Percentiles rank a stretch among this genome's conserved stretches.
Conservation (phyloP, 257 asterid genomes). For the Solanum tacnaense region DNA sequence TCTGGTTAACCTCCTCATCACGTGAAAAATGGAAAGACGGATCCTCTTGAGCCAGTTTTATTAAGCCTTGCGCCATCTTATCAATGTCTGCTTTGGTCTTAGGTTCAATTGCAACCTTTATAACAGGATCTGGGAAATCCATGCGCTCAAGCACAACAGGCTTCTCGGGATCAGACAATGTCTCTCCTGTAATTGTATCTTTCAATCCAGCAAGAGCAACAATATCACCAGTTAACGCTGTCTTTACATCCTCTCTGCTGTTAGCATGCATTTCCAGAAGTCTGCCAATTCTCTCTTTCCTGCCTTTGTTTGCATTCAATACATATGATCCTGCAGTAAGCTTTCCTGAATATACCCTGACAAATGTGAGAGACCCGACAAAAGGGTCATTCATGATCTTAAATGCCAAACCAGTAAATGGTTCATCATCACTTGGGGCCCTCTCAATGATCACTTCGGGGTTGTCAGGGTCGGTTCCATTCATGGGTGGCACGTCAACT, state of each 20-base stretch:
- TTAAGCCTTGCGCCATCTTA: constrained; percentile 80
- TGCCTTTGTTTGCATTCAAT: constrained; percentile 81
- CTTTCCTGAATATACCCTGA: constrained; percentile 79
- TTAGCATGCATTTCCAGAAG: constrained; percentile 95
- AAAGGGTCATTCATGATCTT: constrained; percentile 91
- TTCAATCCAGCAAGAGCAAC: constrained; percentile 94
- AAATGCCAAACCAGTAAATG: constrained; percentile 91
- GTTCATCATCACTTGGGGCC: constrained; percentile 48
- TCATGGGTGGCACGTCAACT: constrained; percentile 74
- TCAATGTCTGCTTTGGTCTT: constrained; percentile 94
- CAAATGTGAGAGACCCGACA: constrained; percentile 91
- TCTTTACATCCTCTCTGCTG: constrained; percentile 84
- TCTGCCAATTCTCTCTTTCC: constrained; percentile 88
- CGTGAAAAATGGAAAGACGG: constrained; percentile 96
- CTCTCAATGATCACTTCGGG: constrained; percentile 55
- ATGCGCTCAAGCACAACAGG: constrained; percentile 85
- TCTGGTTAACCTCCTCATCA: constrained; percentile 88
- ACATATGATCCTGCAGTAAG: constrained; percentile 83
- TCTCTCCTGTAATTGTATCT: constrained; percentile 93
- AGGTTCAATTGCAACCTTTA: constrained; percentile 96
- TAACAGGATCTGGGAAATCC: constrained; percentile 99
- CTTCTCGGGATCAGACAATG: constrained; percentile 70
- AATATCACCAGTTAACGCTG: constrained; percentile 80
- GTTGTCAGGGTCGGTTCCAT: constrained; percentile 88
- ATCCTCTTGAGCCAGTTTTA: constrained; percentile 97